Evolutionary conservation across 1,139 yeast genomes (phyloP).

Genomic region (Magnusiomyces ingens): DNA sequence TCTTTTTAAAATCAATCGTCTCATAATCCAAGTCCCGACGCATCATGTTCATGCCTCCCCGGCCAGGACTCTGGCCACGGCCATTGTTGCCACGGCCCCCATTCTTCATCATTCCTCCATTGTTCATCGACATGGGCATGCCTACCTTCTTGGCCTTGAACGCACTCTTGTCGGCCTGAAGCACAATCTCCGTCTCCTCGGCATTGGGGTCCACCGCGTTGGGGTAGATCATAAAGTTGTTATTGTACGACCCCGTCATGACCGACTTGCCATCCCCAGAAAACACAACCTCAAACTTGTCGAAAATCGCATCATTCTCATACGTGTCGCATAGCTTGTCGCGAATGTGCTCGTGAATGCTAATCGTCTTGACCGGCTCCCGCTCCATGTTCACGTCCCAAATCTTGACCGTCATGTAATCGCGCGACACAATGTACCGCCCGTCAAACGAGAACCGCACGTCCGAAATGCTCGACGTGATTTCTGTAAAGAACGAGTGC

Average conservation of each 20-base stretch:
- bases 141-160: constrained; percentile 71
- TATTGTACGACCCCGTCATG: constrained; percentile 96
- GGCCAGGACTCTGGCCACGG: constrained; percentile 21
- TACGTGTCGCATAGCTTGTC: constrained; percentile 94
- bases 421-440: constrained; percentile 88
- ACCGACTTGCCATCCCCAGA: constrained; percentile 88
- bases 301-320: constrained; percentile 97
- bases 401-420: constrained; percentile 93
- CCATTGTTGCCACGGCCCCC: constrained; percentile 16
- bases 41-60: constrained; percentile 29
- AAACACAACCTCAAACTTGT: constrained; percentile 94
- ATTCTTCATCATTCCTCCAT: constrained; percentile 18
- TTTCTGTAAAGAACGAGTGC: constrained; percentile 95
- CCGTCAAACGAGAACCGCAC: constrained; percentile 92
- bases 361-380: constrained; percentile 88
- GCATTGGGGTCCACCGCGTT: constrained; percentile 49
- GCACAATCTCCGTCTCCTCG: constrained; percentile 66
- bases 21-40: constrained; percentile 56
- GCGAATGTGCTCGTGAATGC: constrained; percentile 91
- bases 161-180: constrained; percentile 97
- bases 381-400: constrained; percentile 99
- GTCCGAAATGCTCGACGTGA: constrained; percentile 90
- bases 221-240: constrained; percentile 95
- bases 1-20: constrained; percentile 88
- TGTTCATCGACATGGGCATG: constrained; percentile 31